A percentile compares a stretch with the other conserved stretches of the same genome.
Evolutionary conservation across 176 grass and related monocot species (phyloP).

Genomic region (Microstegium vimineum): DNA sequence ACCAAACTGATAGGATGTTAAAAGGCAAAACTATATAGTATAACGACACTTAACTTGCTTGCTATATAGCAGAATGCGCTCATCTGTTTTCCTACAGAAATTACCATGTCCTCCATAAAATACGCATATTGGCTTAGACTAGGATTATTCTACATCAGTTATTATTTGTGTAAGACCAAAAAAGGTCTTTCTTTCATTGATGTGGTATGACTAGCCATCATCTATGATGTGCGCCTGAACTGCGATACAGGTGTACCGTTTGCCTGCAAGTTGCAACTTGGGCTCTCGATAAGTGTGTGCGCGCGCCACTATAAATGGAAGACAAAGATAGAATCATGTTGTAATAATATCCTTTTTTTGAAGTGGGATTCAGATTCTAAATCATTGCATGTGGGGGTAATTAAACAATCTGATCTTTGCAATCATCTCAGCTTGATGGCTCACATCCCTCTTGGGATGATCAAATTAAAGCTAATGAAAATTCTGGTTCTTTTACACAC

Average conservation of each 20-base stretch:
- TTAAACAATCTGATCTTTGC: background rate
- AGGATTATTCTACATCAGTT: background rate
- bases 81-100: background rate
- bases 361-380: conserved; percentile 10
- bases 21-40: conserved; percentile 10
- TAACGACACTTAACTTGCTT: background rate
- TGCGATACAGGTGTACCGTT: background rate
- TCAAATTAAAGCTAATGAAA: background rate
- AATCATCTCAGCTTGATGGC: background rate
- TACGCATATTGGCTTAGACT: background rate
- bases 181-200: too few species aligned
- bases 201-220: background rate
- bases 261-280: background rate
- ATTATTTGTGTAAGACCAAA: background rate
- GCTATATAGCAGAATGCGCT: background rate
- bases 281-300: background rate
- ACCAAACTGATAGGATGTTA: background rate
- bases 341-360: background rate
- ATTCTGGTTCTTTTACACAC: background rate
- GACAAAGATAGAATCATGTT: background rate
- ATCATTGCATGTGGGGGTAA: too few species aligned
- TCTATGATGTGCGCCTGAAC: background rate
- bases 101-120: background rate
- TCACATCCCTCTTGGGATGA: background rate
- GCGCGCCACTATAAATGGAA: background rate